Percentiles rank a stretch among this genome's conserved stretches.
Conservation (phyloP, 495 filamentous ascomycete genomes). For the Lepraria neglecta region DNA sequence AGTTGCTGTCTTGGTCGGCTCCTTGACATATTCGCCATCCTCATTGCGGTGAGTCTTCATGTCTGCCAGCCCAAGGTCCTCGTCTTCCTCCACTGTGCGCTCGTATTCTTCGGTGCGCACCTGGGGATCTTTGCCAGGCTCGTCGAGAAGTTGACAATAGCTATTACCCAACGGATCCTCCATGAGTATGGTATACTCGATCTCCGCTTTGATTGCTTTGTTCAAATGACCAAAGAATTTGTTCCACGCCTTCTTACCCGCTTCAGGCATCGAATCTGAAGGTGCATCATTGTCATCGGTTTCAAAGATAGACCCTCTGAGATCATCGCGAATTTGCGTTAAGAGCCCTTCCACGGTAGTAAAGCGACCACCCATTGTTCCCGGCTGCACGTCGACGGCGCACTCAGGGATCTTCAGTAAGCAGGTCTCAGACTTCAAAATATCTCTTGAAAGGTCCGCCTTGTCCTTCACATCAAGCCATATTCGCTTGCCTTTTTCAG, state of each 20-base stretch:
- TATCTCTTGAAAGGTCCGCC: conserved; percentile 83
- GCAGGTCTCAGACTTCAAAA: conserved; percentile 94
- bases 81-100: conserved; percentile 82
- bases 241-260: conserved; percentile 64
- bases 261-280: conserved; percentile 64
- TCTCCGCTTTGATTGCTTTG: conserved; percentile 70
- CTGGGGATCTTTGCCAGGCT: conserved; percentile 67
- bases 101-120: conserved; percentile 79
- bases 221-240: conserved; percentile 72
- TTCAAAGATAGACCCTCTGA: conserved; percentile 80
- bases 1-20: conserved; percentile 10
- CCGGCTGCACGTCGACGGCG: conserved; percentile 73
- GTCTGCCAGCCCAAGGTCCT: conserved; percentile 79
- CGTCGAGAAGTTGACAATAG: conserved; percentile 83
- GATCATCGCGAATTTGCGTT: conserved; percentile 86
- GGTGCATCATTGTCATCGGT: conserved; percentile 45
- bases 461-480: conserved; percentile 63
- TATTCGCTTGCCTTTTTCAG: conserved; percentile 78
- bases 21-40: conserved; percentile 38
- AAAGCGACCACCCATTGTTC: conserved; percentile 92
- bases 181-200: conserved; percentile 78
- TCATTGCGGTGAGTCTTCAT: conserved; percentile 92
- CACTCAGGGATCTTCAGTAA: conserved; percentile 78
- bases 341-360: conserved; percentile 93
- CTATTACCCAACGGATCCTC: conserved; percentile 83